Base-by-base conservation (phyloP, 495 filamentous ascomycete genomes). In the Penicillium lagena region DNA sequence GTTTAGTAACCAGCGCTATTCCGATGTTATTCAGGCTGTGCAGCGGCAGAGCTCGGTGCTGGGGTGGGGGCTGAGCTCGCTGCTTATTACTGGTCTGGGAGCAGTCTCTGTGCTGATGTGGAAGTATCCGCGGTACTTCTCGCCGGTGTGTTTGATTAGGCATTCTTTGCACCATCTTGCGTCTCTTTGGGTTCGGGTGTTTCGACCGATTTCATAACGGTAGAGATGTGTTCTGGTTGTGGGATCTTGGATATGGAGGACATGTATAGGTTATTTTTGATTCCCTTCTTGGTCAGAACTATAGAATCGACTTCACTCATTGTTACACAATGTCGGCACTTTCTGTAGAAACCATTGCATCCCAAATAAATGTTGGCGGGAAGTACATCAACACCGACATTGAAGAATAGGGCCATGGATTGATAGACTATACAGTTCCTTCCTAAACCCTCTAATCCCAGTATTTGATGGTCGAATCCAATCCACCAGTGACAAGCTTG, bases 1-100 rank as follows among this genome's bases (percentile, higher is more conserved):
- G 49, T 98, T 97, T 62, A 85, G 86, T 28, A 95, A 94, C 52
- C 83, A 93, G 68, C 71, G 87, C 28, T 99, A 99, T 59, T 86
- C 83, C 2, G 86, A 94, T 48, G 86, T 97, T 3, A 71, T 86
- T 22, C 70, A 64, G 29, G 78, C 75, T 45, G 83, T 82, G 38
- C 73, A 79, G 37, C 63, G 73, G 37, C 93, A 99, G 64, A 82
- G 84, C 7, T 62, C 61, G 46, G 59, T 89, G 9, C 62, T 90
- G 36, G 62, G 63, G 12, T 14, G 58, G 12, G 56, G 60, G 17
- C 35, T 72, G 14, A 56, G 51, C 4, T 62, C 62, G 3, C 61
- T 56, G 11, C 35, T 64, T 14, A 35, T 65, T 15, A 47, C 54
- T 4, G 39, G 47, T 12, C 17, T 58, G 12, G 58, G 63, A 12